Evolutionary conservation across 768 basidiomycete species (phyloP), one percentile per base, ranked within the genome.

Genomic region (Boletus rex-veris): DNA sequence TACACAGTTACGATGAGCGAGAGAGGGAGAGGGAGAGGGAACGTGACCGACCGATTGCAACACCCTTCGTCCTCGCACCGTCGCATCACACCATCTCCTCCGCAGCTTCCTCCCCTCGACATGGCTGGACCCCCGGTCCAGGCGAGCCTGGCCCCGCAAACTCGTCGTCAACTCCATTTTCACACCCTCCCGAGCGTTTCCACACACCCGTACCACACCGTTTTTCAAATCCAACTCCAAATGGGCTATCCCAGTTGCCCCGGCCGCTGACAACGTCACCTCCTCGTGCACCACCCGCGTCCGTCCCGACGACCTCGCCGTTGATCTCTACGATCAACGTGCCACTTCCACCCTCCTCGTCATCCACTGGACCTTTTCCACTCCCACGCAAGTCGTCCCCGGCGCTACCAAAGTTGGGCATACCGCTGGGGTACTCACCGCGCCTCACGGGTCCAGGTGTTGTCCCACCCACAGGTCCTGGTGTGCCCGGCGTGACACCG

Each of bases 51-150:
- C 79, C 79, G 2, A 65, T 78, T 43, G 74, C 81, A 7, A 79
- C 76, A 38, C 78, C 82, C 3, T 84, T 83, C 59, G 78, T 75
- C 8, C 77, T 83, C 68, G 74, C 71, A 7, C 75, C 80, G 6
- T 74, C 77, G 30, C 75, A 79, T 48, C 68, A 69, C 28, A 58
- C 64, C 35, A 69, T 73, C 18, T 45, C 64, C 19, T 68, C 70
- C 15, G 63, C 71, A 37, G 58, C 66, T 5, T 74, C 74, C 35
- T 80, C 81, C 5, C 76, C 79, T 3, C 67, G 70, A 46, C 78
- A 77, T 59, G 70, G 71, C 8, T 79, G 76, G 61, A 51, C 60
- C 7, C 59, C 58, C 2, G 48, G 61, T 36, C 52, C 65, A 30
- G 57, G 58, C 45, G 68, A 68, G 64, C 62, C 45, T 48, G 71